Conservation (phyloP, 179 eudicot species). For the Silene noctiflora region DNA sequence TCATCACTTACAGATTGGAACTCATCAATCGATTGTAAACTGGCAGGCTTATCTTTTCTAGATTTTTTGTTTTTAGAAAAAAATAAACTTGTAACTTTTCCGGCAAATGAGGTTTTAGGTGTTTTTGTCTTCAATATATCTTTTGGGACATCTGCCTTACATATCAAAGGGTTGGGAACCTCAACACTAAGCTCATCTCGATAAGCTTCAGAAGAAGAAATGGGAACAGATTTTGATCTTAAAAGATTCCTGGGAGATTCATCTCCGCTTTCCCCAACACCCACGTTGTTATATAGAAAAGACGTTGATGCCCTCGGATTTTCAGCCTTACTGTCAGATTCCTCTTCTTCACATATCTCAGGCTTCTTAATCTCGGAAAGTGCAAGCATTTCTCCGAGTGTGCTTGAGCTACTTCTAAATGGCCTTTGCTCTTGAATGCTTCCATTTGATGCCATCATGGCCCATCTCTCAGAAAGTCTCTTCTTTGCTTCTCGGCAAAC, state of each 20-base stretch:
- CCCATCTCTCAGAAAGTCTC: slow-evolving; percentile 98
- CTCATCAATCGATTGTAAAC: slow-evolving; percentile 35
- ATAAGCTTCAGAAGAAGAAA: slow-evolving; percentile 48
- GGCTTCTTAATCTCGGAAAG: slow-evolving; percentile 67
- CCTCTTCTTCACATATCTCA: slow-evolving; percentile 40
- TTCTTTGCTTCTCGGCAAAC: slow-evolving; percentile 96
- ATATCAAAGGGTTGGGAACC: slow-evolving; percentile 29
- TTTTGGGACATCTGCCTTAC: slow-evolving; percentile 32
- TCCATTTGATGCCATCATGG: slow-evolving; percentile 69
- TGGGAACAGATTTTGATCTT: slow-evolving; percentile 81
- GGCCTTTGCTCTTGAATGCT: slow-evolving; percentile 51
- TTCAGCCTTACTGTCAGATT: slow-evolving; percentile 29
- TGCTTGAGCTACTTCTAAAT: slow-evolving; percentile 69
- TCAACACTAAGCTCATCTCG: slow-evolving; percentile 37
- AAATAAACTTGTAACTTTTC: slow-evolving; percentile 74
- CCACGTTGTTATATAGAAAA: slow-evolving; percentile 32
- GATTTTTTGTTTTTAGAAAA: slow-evolving; percentile 65
- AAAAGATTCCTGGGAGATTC: slow-evolving; percentile 50
- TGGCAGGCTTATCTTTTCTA: slow-evolving; percentile 46
- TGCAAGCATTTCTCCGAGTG: slow-evolving; percentile 97
- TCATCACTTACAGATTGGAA: slow-evolving; percentile 31
- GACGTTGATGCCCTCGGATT: slow-evolving; percentile 48
- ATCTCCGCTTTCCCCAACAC: slow-evolving; percentile 31
- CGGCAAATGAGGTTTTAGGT: slow-evolving; percentile 61
- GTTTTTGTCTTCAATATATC: slow-evolving; percentile 44